Evolutionary conservation across 768 basidiomycete genomes (phyloP), one percentile per base, ranked within the genome.

Genomic region (Paxillus rubicundulus): DNA sequence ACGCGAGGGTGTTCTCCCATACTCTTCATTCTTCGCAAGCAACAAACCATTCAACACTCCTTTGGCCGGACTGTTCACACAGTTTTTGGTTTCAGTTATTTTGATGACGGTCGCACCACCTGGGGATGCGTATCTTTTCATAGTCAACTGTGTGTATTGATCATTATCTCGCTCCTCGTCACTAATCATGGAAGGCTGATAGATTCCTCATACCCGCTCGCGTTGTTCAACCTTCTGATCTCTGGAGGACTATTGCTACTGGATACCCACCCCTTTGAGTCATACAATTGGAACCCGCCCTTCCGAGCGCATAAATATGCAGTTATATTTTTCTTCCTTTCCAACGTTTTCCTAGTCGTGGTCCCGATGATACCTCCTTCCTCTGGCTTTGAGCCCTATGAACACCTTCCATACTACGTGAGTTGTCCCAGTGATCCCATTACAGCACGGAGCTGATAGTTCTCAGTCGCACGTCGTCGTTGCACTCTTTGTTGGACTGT

Each of bases 41-140:
- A 87, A 81, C 63, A 81, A 81, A 55, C 88, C 87, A 0, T 90
- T 86, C 68, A 72, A 76, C 52, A 80, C 87, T 0, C 89, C 89
- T 0, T 64, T 85, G 1, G 72, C 80, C 0, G 87, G 85, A 0
- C 71, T 91, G 3, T 76, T 82, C 42, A 70, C 76, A 0, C 86
- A 88, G 58, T 90, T 82, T 66, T 18, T 81, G 6, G 60, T 87
- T 14, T 86, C 85, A 0, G 75, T 79, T 18, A 56, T 76, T 9
- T 72, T 86, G 50, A 71, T 86, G 43, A 58, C 82, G 6, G 73
- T 74, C 1, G 74, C 84, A 0, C 89, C 88, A 0, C 77, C 85
- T 0, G 87, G 89, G 3, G 88, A 90, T 57, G 86, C 86, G 0
- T 91, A 87, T 61, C 74, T 82, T 27, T 88, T 91, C 67, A 75